Conservation (phyloP, 2,329 filamentous ascomycete species). For the Colletotrichum chrysophilum region DNA sequence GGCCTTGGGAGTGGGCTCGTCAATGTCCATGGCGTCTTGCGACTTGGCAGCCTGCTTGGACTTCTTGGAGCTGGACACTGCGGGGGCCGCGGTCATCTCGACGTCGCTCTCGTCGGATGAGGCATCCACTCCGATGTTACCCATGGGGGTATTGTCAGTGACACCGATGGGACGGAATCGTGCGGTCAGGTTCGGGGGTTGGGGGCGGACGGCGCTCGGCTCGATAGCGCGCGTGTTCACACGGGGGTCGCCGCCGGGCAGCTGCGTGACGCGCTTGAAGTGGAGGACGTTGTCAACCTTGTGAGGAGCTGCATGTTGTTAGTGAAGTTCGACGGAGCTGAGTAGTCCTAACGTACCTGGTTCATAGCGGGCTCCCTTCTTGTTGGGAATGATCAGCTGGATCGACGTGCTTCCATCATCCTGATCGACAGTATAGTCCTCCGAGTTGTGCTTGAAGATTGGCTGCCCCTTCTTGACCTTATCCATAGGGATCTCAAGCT, state of each 20-base stretch:
- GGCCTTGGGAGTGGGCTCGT: slow-evolving; percentile 22
- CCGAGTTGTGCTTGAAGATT: slow-evolving; percentile 67
- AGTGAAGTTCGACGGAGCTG: not conserved
- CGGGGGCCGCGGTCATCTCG: slow-evolving; percentile 49
- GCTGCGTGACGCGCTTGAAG: slow-evolving; percentile 65
- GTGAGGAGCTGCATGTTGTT: slow-evolving; percentile 32
- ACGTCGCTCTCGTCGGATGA: slow-evolving; percentile 49
- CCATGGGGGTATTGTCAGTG: slow-evolving; percentile 32
- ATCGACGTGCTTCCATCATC: slow-evolving; percentile 56
- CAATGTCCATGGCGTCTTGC: slow-evolving; percentile 25
- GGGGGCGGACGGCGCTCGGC: slow-evolving; percentile 58
- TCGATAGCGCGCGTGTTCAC: slow-evolving; percentile 45
- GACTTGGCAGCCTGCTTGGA: slow-evolving; percentile 34
- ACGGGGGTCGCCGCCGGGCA: slow-evolving; percentile 46
- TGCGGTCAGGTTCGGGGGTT: slow-evolving; percentile 71
- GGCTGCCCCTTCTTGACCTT: slow-evolving; percentile 56
- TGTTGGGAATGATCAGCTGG: slow-evolving; percentile 65
- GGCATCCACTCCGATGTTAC: slow-evolving; percentile 44
- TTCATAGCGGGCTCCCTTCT: slow-evolving; percentile 58
- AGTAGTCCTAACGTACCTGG: slow-evolving; percentile 47
- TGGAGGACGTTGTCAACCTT: slow-evolving; percentile 66
- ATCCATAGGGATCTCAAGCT: slow-evolving; percentile 66
- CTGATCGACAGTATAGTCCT: slow-evolving; percentile 63
- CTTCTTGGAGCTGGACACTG: slow-evolving; percentile 33
- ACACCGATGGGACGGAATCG: slow-evolving; percentile 72